Evolutionary conservation across 2,329 filamentous ascomycete species (phyloP).

Genomic region (Fusarium concolor): DNA sequence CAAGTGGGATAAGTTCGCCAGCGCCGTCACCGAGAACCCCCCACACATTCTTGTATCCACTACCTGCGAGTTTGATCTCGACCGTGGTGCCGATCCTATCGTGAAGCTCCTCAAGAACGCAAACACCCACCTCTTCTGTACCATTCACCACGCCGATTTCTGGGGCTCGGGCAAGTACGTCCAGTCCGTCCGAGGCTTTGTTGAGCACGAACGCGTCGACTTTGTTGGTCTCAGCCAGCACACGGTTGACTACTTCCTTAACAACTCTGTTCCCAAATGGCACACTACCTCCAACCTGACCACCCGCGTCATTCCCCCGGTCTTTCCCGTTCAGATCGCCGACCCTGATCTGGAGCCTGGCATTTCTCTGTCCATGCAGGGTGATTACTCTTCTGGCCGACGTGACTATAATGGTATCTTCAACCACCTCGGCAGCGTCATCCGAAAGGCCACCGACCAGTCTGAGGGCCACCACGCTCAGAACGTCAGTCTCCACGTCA

Average conservation of each 20-base stretch:
- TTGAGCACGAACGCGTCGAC: constrained; percentile 37
- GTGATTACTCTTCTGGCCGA: constrained; percentile 45
- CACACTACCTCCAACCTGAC: constrained; percentile 27
- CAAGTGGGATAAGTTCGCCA: constrained; percentile 32
- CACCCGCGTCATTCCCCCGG: constrained; percentile 43
- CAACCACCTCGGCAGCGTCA: constrained; percentile 39
- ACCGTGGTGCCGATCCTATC: constrained; percentile 27
- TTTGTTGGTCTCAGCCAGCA: constrained; percentile 47
- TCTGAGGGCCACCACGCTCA: constrained; percentile 6
- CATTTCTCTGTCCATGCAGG: constrained; percentile 46
- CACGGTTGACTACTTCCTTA: constrained; percentile 41
- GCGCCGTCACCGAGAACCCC: constrained; percentile 19
- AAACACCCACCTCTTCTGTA: constrained; percentile 45
- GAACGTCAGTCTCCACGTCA: constrained; percentile 43
- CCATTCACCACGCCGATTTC: constrained; percentile 46
- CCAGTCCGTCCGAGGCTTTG: constrained; percentile 36
- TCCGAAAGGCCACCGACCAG: constrained; percentile 37
- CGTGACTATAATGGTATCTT: constrained; percentile 46
- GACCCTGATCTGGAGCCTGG: constrained; percentile 26
- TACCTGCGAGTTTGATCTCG: constrained; percentile 47
- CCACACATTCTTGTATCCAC: constrained; percentile 47
- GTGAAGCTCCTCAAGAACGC: constrained; percentile 36
- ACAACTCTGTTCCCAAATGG: constrained; percentile 41
- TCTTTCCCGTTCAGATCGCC: constrained; percentile 42
- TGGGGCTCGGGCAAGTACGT: constrained; percentile 42